Evolutionary conservation across 129 eudicot genomes (phyloP).

Genomic region (Deinandra increscens): DNA sequence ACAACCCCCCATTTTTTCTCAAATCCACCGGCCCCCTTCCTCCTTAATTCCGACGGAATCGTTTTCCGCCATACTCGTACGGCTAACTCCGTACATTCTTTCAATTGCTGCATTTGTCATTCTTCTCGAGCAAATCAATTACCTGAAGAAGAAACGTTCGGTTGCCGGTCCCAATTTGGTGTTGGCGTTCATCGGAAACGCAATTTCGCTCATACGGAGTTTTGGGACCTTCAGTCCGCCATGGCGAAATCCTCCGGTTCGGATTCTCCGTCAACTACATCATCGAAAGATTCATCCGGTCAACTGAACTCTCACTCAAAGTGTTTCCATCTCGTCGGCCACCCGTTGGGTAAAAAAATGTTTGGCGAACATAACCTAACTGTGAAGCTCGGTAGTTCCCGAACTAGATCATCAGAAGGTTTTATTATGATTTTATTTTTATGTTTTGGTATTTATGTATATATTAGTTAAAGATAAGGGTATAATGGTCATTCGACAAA

Average conservation of each 20-base stretch:
- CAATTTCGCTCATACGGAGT: constrained; percentile 46
- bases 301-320: constrained; percentile 65
- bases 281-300: constrained; percentile 60
- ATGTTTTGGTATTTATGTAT: too few species aligned
- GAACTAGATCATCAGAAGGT: too few species aligned
- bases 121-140: constrained; percentile 52
- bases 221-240: constrained; percentile 65
- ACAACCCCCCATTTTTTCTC: constrained; percentile 12
- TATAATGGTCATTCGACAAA: too few species aligned
- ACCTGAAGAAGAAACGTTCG: constrained; percentile 53
- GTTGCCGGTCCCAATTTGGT: constrained; percentile 66
- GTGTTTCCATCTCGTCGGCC: constrained; percentile 81
- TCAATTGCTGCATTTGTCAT: constrained; percentile 36
- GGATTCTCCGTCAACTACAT: constrained; percentile 72
- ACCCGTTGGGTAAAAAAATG: constrained; percentile 86
- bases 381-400: too few species aligned
- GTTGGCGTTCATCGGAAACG: constrained; percentile 80
- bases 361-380: constrained; percentile 86
- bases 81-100: constrained; percentile 37
- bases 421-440: too few species aligned
- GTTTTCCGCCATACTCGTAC: constrained; percentile 5
- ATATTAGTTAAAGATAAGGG: too few species aligned
- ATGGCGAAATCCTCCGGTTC: constrained; percentile 53
- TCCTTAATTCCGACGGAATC: constrained; percentile 15
- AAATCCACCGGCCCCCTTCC: constrained; percentile 19